These are phyloP conservation scores for Aureobasidium pullulans DNA, from an alignment of 2,329 filamentous ascomycete species.

Conservation along the genomic window DNA sequence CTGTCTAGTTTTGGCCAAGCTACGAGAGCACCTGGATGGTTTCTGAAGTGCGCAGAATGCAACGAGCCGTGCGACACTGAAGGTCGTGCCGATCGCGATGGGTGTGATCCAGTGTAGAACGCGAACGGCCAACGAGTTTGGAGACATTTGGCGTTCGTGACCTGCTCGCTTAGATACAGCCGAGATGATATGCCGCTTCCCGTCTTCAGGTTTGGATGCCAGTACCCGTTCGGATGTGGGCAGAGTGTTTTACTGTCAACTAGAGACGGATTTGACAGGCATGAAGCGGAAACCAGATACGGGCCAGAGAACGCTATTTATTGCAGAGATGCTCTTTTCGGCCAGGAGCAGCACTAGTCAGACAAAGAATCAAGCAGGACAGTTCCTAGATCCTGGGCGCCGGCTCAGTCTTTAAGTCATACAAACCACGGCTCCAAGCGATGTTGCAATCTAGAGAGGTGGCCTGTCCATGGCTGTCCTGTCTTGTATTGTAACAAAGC, in stretches of 20 bases:
- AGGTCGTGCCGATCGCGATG: conserved; percentile 21
- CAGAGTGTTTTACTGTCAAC: neutral
- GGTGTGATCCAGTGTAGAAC: conserved; percentile 24
- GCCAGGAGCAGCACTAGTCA: conserved; percentile 9
- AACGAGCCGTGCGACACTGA: conserved; percentile 21
- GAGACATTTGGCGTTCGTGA: conserved; percentile 8
- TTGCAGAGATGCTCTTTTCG: conserved; percentile 4
- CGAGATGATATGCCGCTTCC: conserved; percentile 4
- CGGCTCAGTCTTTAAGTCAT: conserved; percentile 5
- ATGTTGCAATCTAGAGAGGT: neutral
- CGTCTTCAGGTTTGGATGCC: neutral
- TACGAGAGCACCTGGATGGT: conserved; percentile 19
- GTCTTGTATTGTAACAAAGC: neutral
- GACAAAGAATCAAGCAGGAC: conserved; percentile 4
- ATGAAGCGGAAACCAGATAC: neutral
- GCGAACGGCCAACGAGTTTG: conserved; percentile 15
- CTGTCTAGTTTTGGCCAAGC: conserved; percentile 17
- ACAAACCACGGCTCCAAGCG: conserved; percentile 4
- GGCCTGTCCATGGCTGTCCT: neutral
- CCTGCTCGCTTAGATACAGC: conserved; percentile 5
- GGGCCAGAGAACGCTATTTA: neutral
- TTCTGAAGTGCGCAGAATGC: conserved; percentile 24
- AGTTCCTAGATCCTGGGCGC: neutral
- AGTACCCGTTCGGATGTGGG: neutral
- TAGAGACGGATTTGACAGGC: neutral